These are phyloP conservation scores for Bruguiera parviflora DNA, from an alignment of 345 rosid species.

Conservation along the genomic window DNA sequence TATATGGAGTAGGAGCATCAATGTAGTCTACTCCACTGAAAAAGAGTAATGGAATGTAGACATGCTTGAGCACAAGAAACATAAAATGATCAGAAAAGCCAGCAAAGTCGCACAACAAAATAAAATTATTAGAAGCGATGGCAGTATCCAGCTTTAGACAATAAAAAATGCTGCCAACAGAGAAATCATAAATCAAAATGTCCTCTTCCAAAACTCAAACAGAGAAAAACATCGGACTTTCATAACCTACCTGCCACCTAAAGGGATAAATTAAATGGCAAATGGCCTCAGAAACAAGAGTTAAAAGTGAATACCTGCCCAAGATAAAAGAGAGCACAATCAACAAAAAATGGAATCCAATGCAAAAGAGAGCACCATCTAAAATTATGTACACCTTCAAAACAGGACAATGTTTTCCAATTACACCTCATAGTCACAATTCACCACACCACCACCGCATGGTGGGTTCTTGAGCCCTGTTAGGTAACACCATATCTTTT, in stretches of 20 bases:
- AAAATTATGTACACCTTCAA: background rate
- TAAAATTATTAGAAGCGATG: background rate
- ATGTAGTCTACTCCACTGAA: constrained; percentile 99
- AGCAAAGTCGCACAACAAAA: background rate
- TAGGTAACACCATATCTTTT: too few species aligned
- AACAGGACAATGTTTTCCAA: too few species aligned
- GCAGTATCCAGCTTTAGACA: constrained; percentile 11
- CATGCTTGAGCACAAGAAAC: constrained; percentile 87
- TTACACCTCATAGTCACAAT: too few species aligned
- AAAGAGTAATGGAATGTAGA: constrained; percentile 99
- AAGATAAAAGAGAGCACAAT: constrained; percentile 10
- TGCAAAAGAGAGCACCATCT: background rate
- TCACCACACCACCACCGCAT: too few species aligned
- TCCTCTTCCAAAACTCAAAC: background rate
- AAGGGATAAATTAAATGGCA: constrained; percentile 97
- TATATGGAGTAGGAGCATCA: constrained; percentile 98
- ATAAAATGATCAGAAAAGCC: constrained; percentile 45
- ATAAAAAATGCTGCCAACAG: background rate
- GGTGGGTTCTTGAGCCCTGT: too few species aligned
- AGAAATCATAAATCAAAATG: background rate
- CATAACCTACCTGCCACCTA: constrained; percentile 80
- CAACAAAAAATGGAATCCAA: background rate
- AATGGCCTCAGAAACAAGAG: constrained; percentile 87
- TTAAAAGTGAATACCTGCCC: constrained; percentile 86
- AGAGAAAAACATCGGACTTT: background rate